A percentile compares a stretch with the other conserved stretches of the same genome.
phyloP scores from a whole-genome alignment of 495 filamentous ascomycete genomes.

The Penicillium waksmanii region DNA sequence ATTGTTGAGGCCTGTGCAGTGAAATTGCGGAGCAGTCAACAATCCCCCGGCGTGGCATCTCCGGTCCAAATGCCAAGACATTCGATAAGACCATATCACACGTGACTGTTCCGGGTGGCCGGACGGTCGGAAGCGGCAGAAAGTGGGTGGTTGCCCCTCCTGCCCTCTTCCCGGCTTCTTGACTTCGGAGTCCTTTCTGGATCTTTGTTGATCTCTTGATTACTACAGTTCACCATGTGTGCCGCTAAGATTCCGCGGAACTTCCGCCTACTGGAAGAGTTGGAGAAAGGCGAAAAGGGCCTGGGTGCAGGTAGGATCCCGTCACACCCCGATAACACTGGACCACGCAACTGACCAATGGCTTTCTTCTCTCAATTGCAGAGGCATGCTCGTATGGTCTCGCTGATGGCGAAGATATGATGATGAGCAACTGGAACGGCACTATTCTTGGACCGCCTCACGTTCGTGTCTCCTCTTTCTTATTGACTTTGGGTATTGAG shows the following conservation, averaged over 20 bases:
- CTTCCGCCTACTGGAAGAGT: slow-evolving; percentile 93
- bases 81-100: slow-evolving; percentile 37
- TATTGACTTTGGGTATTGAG: not conserved
- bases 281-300: slow-evolving; percentile 98
- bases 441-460: slow-evolving; percentile 97
- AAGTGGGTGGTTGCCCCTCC: slow-evolving; percentile 20
- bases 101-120: slow-evolving; percentile 27
- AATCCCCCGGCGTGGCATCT: slow-evolving; percentile 43
- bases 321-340: slow-evolving; percentile 5
- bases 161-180: slow-evolving; percentile 13
- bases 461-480: slow-evolving; percentile 54
- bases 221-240: slow-evolving; percentile 53
- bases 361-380: slow-evolving; percentile 37
- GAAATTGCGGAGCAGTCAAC: slow-evolving; percentile 23
- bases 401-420: slow-evolving; percentile 89
- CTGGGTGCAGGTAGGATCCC: slow-evolving; percentile 75
- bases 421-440: slow-evolving; percentile 98
- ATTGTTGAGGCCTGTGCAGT: not conserved
- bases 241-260: slow-evolving; percentile 93
- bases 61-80: slow-evolving; percentile 37
- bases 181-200: not conserved
- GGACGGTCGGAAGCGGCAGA: slow-evolving; percentile 18
- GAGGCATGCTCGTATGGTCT: slow-evolving; percentile 98
- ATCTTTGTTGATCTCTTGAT: slow-evolving; percentile 2
- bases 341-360: slow-evolving; percentile 18